phyloP scores from a whole-genome alignment of 495 filamentous ascomycete species.

The Xylaria acuta region DNA sequence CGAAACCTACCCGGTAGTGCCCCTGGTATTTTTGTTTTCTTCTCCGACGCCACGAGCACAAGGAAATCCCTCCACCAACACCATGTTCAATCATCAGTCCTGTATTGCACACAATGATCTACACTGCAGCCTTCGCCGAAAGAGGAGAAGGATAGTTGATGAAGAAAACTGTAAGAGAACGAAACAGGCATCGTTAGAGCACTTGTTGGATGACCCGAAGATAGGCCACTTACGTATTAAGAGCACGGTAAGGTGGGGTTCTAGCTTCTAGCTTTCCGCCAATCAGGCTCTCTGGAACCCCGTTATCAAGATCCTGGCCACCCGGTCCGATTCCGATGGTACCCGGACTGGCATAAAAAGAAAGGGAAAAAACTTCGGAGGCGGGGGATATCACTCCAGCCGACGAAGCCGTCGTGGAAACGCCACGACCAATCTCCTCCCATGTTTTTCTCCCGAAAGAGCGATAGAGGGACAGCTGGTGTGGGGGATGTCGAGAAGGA shows the following conservation, averaged over 20 bases:
- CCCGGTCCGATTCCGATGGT: constrained; percentile 16
- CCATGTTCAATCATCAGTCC: background rate
- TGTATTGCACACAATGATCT: background rate
- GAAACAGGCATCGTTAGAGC: too few relatives aligned
- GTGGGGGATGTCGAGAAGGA: background rate
- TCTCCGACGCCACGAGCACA: background rate
- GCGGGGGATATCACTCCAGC: background rate
- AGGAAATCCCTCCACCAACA: background rate
- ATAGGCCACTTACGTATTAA: background rate
- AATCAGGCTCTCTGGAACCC: constrained; percentile 6
- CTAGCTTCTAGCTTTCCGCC: background rate
- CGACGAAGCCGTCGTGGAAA: background rate
- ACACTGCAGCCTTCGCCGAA: background rate
- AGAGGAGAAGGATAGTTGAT: background rate
- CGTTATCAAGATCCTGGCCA: background rate
- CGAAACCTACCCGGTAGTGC: background rate
- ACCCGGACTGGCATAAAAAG: constrained; percentile 5
- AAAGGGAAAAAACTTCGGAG: constrained; percentile 3
- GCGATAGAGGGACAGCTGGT: background rate
- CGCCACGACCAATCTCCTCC: background rate
- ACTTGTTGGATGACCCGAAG: background rate
- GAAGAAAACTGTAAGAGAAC: background rate
- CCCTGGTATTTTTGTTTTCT: background rate
- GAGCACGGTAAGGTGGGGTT: constrained; percentile 11
- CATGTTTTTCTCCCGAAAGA: constrained; percentile 14